Evolutionary conservation across 2,329 filamentous ascomycete species (phyloP).

Genomic region (Pezicula neosporulosa): DNA sequence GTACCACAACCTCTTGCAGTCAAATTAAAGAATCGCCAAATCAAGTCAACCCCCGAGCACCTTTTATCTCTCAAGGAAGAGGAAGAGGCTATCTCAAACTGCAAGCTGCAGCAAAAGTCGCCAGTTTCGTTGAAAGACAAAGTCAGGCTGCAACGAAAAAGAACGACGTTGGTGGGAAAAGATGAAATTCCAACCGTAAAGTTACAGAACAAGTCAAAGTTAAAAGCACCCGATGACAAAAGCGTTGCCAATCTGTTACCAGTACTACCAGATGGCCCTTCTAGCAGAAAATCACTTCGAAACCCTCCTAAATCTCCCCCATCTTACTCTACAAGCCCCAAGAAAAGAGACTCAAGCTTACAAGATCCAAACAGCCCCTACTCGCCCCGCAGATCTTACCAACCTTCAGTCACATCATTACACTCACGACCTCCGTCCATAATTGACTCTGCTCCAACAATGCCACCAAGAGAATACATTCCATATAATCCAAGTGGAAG

Average conservation of each 20-base stretch:
- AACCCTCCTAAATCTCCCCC: constrained; percentile 32
- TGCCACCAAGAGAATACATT: constrained; percentile 61
- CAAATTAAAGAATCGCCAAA: constrained; percentile 19
- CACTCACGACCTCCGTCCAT: constrained; percentile 47
- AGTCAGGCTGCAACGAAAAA: too few species aligned
- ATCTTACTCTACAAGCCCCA: constrained; percentile 10
- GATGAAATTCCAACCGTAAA: constrained; percentile 21
- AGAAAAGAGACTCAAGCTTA: constrained; percentile 22
- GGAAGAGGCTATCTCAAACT: constrained; percentile 31
- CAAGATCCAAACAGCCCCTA: constrained; percentile 22
- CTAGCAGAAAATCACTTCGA: constrained; percentile 33
- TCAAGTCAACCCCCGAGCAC: constrained; percentile 32
- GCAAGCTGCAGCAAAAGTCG: constrained; percentile 32
- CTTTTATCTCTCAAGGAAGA: constrained; percentile 34
- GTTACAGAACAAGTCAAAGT: constrained; percentile 29
- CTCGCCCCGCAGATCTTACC: constrained; percentile 40
- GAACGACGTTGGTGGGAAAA: constrained; percentile 10
- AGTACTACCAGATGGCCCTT: constrained; percentile 48
- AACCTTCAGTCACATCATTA: constrained; percentile 39
- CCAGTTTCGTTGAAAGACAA: constrained; percentile 14
- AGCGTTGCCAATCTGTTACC: constrained; percentile 41
- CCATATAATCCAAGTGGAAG: constrained; percentile 48
- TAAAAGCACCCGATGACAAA: constrained; percentile 13
- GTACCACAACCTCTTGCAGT: constrained; percentile 17
- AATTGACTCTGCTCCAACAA: constrained; percentile 55